These are phyloP conservation scores for Yamadazyma dendronema DNA, from an alignment of 1,139 yeast species.

Conservation along the genomic window DNA sequence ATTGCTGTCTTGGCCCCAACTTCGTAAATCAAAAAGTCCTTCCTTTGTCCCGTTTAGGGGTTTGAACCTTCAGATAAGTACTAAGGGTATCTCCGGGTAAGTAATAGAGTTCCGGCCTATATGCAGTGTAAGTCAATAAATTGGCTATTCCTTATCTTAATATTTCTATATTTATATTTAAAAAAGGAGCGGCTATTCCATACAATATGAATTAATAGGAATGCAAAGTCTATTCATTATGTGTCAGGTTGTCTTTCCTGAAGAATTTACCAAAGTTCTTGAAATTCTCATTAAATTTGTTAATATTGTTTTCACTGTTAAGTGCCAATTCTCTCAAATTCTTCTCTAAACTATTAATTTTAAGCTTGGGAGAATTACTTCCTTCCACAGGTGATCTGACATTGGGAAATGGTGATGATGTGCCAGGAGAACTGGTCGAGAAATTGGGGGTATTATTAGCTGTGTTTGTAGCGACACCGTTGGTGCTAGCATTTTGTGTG, in stretches of 20 bases:
- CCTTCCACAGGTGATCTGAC: slow-evolving; percentile 15
- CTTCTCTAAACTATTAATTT: slow-evolving; percentile 54
- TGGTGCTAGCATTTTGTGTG: neutral
- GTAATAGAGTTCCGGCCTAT: too few relatives aligned
- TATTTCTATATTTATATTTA: too few relatives aligned
- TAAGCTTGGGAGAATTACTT: slow-evolving; percentile 28
- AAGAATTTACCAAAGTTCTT: slow-evolving; percentile 59
- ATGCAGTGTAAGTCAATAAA: too few relatives aligned
- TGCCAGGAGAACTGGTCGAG: slow-evolving; percentile 7
- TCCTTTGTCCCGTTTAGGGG: too few relatives aligned
- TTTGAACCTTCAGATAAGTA: too few relatives aligned
- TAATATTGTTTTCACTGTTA: slow-evolving; percentile 55
- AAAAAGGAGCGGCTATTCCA: too few relatives aligned
- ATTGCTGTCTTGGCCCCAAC: too few relatives aligned
- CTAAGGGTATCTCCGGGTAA: too few relatives aligned
- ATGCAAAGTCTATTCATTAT: too few relatives aligned
- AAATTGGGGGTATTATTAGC: neutral
- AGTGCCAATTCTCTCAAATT: slow-evolving; percentile 53
- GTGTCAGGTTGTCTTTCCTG: slow-evolving; percentile 44
- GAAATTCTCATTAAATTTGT: slow-evolving; percentile 58
- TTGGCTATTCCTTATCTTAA: too few relatives aligned
- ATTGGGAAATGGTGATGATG: slow-evolving; percentile 14
- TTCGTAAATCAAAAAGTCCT: too few relatives aligned
- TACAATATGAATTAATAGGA: too few relatives aligned
- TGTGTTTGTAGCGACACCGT: neutral